Base-by-base conservation (phyloP, 805 yeast species). In the Cyberlindnera xishuangbannaensis region DNA sequence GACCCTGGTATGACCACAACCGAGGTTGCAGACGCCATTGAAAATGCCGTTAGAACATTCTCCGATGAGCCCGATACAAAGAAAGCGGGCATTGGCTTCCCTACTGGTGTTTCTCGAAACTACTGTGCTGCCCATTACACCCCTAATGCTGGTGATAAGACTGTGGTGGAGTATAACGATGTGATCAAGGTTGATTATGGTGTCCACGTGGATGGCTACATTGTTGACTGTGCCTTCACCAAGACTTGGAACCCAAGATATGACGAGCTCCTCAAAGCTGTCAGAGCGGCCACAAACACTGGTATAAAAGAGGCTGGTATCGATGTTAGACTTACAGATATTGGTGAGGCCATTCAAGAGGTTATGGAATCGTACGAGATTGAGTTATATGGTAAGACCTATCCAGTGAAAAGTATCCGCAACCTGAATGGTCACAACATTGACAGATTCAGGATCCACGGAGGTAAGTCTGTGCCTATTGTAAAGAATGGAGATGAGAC, bases 71-170 rank as follows among this genome's bases (percentile, higher is more conserved):
- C 59, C 20, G 81, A 78, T 48, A 69, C 76, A 27, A 69, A 73
- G 19, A 68, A 72, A 40, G 92, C 86, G 13, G 99, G 99, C 25
- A 76, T 88, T 50, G 99, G 97, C 6, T 92, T 92, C 71, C 99
- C 99, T 31, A 87, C 97, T n/a, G 99, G 99, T 39, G 71, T 92
- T 25, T 85, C 95, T 1, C 60, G 90, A 44, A 92, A 92, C 61
- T 83, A 87, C 54, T 80, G 86, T 54, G 99, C 99, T 17, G 98
- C 98, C 0, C 99, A 92, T 58, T 92, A 87, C 61, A 90, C 97
- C 0, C 98, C 98, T 11, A 92, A 92, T 62, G 81, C 90, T 5
- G 95, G 95, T 10, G 98, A 92, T 58, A 85, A 77, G 50, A 72
- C 84, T 6, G 82, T 83, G 2, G 65, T 92, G 46, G 66, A 71